Evolutionary conservation across 2,329 filamentous ascomycete species (phyloP), one percentile per base, ranked within the genome.

Genomic region (Apiospora malaysiana): DNA sequence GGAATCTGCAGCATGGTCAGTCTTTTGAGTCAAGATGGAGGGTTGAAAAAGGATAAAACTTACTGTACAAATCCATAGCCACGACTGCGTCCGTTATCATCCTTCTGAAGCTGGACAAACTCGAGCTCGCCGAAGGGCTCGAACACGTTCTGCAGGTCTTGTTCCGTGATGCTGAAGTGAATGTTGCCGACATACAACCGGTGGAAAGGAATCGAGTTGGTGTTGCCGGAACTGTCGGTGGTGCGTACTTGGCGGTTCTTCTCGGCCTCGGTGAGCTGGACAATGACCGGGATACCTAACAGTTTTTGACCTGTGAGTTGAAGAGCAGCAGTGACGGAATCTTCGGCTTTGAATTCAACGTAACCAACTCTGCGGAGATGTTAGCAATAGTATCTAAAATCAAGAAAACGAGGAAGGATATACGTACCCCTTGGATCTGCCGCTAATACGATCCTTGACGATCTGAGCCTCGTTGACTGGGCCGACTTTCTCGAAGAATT

Each of bases 61-160:
- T 88, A 98, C 96, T 99, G 96, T 73, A 99, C 95, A 85, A 99
- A 99, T 70, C 96, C 96, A 85, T 98, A 99, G 73, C 96, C 96
- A 82, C 95, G 91, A 82, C 95, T 97, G 72, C 95, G 91, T 69
- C 93, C 93, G 73, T 89, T 91, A 75, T 98, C 96, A 78, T 99
- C 97, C 84, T 97, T 98, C 82, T 99, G 97, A 71, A 99, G 88
- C 81, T 98, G 95, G 71, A 98, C 95, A 82, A 98, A 98, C 81
- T 98, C 96, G 71, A 99, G 91, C 84, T 97, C 95, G 77, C 96
- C 96, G 83, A 98, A 99, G 1, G 96, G 95, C 84, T 97, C 94
- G 82, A 99, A 99, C 73, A 99, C 94, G 81, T 95, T 94, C 86
- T 95, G 92, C 75, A 99, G 87, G 83, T 99, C 97, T 81, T 92